A percentile compares a stretch with the other conserved stretches of the same genome.
Evolutionary conservation across 371 early-diverging fungal species (phyloP).

Genomic region (Mucor ambiguus): DNA sequence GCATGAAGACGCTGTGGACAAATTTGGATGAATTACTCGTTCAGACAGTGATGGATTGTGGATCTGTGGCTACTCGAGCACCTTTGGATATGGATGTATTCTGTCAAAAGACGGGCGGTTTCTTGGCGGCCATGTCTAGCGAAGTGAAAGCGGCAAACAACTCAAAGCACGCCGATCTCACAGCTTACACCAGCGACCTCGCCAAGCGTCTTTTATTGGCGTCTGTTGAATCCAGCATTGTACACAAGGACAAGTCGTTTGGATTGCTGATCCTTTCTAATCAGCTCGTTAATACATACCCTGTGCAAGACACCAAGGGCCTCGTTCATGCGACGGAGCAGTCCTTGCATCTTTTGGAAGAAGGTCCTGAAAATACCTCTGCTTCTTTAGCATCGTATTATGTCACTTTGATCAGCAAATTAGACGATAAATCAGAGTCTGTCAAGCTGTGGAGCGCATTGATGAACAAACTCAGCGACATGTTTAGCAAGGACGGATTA

Average conservation of each 20-base stretch:
- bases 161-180: not conserved
- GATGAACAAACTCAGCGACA: conserved; percentile 9
- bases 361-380: conserved; percentile 16
- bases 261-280: conserved; percentile 22
- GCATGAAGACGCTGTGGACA: conserved; percentile 19
- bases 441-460: conserved; percentile 23
- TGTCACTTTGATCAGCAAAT: conserved; percentile 13
- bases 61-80: conserved; percentile 7
- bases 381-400: conserved; percentile 20
- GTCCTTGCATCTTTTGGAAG: conserved; percentile 18
- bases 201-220: conserved; percentile 30
- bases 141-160: conserved; percentile 7
- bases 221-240: conserved; percentile 33
- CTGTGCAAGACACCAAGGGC: conserved; percentile 11
- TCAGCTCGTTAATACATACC: conserved; percentile 19
- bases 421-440: conserved; percentile 12
- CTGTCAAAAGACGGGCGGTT: conserved; percentile 25
- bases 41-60: conserved; percentile 37
- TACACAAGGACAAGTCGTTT: conserved; percentile 31
- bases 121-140: conserved; percentile 24
- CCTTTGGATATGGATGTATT: conserved; percentile 30
- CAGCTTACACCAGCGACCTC: conserved; percentile 11
- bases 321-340: conserved; percentile 17
- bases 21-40: conserved; percentile 28
- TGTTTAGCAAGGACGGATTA: conserved; percentile 5